Percentiles rank a stretch among this genome's conserved stretches.
Evolutionary conservation across 2,329 filamentous ascomycete genomes (phyloP).

Genomic region (Pyrenochaeta sp.): DNA sequence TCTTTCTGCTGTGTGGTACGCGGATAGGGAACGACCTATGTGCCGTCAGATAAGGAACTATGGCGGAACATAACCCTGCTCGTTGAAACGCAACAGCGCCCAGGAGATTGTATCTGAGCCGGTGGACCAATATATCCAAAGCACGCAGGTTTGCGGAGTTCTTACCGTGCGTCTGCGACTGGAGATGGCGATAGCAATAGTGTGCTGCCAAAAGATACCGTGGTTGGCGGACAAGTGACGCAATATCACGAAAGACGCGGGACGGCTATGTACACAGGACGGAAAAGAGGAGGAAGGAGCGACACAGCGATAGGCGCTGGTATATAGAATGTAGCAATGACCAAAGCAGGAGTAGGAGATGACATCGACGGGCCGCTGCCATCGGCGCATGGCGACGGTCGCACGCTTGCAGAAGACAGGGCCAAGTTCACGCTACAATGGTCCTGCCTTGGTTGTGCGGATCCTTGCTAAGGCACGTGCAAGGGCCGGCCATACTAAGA

Average conservation of each 20-base stretch:
- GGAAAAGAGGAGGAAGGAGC: constrained; percentile 8
- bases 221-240: constrained; percentile 14
- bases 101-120: constrained; percentile 1
- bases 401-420: not conserved
- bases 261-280: constrained; percentile 1
- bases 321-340: not conserved
- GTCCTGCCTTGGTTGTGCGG: not conserved
- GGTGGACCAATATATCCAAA: not conserved
- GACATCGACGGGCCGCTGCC: constrained; percentile 12
- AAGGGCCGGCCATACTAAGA: not conserved
- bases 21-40: constrained; percentile 18
- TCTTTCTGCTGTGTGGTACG: constrained; percentile 20
- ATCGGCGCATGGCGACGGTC: constrained; percentile 1
- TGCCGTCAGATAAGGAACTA: constrained; percentile 22
- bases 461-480: constrained; percentile 2
- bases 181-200: constrained; percentile 12
- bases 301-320: constrained; percentile 4
- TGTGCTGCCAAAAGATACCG: constrained; percentile 4
- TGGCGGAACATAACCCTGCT: not conserved
- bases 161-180: constrained; percentile 21
- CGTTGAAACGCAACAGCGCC: constrained; percentile 2
- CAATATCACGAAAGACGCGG: constrained; percentile 7
- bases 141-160: constrained; percentile 8
- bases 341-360: constrained; percentile 5
- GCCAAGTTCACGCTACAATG: not conserved